Base-by-base conservation (phyloP, 495 filamentous ascomycete genomes). In the Hypoxylon subgilvum region DNA sequence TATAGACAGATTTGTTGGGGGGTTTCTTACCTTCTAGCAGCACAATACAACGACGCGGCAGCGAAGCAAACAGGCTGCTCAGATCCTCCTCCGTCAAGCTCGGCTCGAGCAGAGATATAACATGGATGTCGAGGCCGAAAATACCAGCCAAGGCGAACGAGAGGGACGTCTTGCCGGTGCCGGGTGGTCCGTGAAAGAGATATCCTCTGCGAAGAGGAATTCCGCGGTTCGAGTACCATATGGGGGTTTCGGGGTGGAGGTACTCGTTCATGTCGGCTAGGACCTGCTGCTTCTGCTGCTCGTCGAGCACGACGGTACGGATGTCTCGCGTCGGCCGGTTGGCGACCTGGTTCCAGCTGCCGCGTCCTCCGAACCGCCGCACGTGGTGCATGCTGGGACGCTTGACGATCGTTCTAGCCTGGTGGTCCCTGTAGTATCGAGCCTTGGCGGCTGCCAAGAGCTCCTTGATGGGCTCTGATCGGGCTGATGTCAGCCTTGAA, bases 181-280 rank as follows among this genome's bases (percentile, higher is more conserved):
- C 88, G 2, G 87, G 88, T 0, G 87, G 86, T 0, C 88, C 88
- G 56, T 88, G 79, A 25, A 97, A 86, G 5, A 97, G 79, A 70
- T 96, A 97, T 0, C 93, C 93, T 21, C 93, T 80, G 1, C 93
- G 84, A 45, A 96, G 90, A 0, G 93, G 93, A 50, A 97, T 96
- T n/a, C 93, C 91, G 0, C 89, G 80, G 41, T 86, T 85, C 0
- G 87, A 84, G 59, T 94, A 94, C 89, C 89, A 94, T 12, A 78
- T 74, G 5, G 85, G 76, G 1, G 87, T 92, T 1, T 79, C 75
- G 0, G 88, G 86, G 51, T 91, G 86, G 5, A 96, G 74, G 63
- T 93, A 97, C 63, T 96, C 91, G 70, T 91, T 91, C 69, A 96
- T 89, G 69, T 97, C 93, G 12, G 78, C 71, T 23, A 95, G 71